phyloP scores from a whole-genome alignment of 2,329 filamentous ascomycete species.

The Penicillium rolfsii region DNA sequence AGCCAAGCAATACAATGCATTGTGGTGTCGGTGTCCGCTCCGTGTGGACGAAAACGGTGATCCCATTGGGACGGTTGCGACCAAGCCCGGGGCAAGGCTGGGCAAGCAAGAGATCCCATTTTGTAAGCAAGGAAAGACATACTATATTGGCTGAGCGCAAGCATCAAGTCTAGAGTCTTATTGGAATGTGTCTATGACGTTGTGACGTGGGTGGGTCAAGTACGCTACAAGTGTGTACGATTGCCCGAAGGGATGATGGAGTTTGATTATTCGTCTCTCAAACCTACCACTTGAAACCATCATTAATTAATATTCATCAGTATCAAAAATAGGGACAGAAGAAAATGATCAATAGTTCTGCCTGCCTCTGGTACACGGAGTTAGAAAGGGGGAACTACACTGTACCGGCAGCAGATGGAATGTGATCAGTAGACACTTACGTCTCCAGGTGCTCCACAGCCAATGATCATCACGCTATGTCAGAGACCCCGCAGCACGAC shows the following conservation, averaged over 20 bases:
- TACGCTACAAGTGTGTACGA: neutral
- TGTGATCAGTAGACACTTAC: neutral
- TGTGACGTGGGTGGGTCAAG: neutral
- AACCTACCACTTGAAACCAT: neutral
- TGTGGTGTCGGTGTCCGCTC: neutral
- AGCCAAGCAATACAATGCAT: neutral
- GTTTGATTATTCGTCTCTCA: neutral
- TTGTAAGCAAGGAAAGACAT: too few species aligned
- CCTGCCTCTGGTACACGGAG: neutral
- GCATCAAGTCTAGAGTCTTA: neutral
- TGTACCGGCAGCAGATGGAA: neutral
- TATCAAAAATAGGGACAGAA: neutral
- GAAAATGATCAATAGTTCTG: neutral
- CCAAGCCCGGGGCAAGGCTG: neutral
- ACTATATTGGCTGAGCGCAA: neutral
- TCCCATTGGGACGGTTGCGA: neutral
- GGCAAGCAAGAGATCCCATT: neutral
- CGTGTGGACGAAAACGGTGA: conserved; percentile 1
- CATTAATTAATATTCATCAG: neutral
- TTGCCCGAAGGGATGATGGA: neutral
- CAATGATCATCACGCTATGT: neutral
- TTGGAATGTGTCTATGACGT: neutral
- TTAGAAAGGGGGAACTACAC: neutral
- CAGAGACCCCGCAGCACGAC: neutral
- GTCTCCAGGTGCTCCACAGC: neutral